A percentile compares a stretch with the other conserved stretches of the same genome.
phyloP scores from a whole-genome alignment of 192 early-diverging fungal genomes.

The Coemansia biformis region DNA sequence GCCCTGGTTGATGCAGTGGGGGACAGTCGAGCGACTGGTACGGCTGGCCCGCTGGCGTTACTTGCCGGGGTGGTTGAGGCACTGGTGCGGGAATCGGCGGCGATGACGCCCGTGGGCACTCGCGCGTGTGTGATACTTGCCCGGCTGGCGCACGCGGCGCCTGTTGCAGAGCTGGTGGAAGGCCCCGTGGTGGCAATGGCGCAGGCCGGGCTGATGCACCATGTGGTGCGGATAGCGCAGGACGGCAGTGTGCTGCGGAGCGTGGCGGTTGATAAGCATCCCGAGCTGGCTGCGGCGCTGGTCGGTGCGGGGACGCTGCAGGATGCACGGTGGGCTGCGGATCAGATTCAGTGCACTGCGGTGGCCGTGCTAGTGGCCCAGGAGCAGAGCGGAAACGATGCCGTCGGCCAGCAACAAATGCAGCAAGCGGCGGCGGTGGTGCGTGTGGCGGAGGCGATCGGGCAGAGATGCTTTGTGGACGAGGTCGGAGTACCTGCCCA shows the following conservation, averaged over 20 bases:
- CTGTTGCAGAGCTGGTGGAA: neutral
- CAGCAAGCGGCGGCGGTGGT: conserved; percentile 1
- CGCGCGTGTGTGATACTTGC: neutral
- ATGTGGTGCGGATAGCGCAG: neutral
- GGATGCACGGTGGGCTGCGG: neutral
- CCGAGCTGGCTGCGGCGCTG: neutral
- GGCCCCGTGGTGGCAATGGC: neutral
- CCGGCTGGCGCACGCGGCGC: neutral
- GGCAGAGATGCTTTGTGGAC: conserved; percentile 15
- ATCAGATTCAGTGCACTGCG: neutral
- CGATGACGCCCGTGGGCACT: neutral
- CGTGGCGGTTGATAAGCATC: too few species aligned
- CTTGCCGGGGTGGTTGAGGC: conserved; percentile 17
- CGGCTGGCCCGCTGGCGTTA: conserved; percentile 17
- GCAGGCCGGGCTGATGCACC: neutral
- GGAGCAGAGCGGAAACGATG: neutral
- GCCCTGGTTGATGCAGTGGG: conserved; percentile 1
- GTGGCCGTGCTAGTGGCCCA: neutral
- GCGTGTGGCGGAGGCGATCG: conserved; percentile 2
- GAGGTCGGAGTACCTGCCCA: conserved; percentile 1
- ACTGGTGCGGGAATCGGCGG: neutral
- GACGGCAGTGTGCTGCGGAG: neutral
- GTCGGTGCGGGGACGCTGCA: neutral
- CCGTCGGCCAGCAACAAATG: neutral
- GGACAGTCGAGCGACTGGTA: neutral